Conservation (phyloP, 2,329 filamentous ascomycete species). For the Aspergillus vadensis region DNA sequence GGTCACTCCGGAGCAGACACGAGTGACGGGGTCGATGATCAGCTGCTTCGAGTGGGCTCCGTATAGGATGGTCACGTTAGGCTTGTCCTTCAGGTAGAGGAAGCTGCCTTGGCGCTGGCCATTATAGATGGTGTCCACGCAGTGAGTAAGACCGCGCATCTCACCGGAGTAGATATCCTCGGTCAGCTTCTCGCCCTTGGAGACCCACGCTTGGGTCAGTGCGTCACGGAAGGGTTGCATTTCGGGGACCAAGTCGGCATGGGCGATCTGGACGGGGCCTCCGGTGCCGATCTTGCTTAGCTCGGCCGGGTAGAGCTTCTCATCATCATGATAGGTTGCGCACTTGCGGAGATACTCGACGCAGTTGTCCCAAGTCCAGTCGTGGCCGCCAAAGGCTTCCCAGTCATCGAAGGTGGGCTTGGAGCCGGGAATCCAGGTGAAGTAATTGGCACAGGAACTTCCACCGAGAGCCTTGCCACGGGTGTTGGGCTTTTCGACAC, state of each 20-base stretch:
- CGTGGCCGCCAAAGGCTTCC: slow-evolving; percentile 48
- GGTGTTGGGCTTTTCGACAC: slow-evolving; percentile 65
- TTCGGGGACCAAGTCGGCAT: slow-evolving; percentile 58
- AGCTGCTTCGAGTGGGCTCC: slow-evolving; percentile 55
- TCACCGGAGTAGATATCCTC: slow-evolving; percentile 60
- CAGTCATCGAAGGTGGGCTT: slow-evolving; percentile 59
- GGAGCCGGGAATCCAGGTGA: slow-evolving; percentile 63
- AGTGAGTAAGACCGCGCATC: slow-evolving; percentile 57
- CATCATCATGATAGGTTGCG: slow-evolving; percentile 61
- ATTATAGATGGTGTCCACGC: slow-evolving; percentile 60
- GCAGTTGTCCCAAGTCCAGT: slow-evolving; percentile 60
- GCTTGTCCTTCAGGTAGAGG: slow-evolving; percentile 55
- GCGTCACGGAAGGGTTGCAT: slow-evolving; percentile 50
- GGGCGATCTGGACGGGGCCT: slow-evolving; percentile 58
- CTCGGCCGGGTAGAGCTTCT: slow-evolving; percentile 48
- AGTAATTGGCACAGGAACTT: slow-evolving; percentile 63
- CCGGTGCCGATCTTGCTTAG: slow-evolving; percentile 54
- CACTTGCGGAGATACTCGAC: slow-evolving; percentile 58
- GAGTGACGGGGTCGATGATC: slow-evolving; percentile 52
- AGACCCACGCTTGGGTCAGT: slow-evolving; percentile 56
- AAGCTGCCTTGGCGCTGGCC: slow-evolving; percentile 58
- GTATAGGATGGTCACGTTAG: slow-evolving; percentile 57
- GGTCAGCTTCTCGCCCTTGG: slow-evolving; percentile 52
- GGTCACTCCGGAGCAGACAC: slow-evolving; percentile 50
- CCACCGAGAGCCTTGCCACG: slow-evolving; percentile 63